Base-by-base conservation (phyloP, 2,329 filamentous ascomycete species). In the Sarocladium brachiariae region DNA sequence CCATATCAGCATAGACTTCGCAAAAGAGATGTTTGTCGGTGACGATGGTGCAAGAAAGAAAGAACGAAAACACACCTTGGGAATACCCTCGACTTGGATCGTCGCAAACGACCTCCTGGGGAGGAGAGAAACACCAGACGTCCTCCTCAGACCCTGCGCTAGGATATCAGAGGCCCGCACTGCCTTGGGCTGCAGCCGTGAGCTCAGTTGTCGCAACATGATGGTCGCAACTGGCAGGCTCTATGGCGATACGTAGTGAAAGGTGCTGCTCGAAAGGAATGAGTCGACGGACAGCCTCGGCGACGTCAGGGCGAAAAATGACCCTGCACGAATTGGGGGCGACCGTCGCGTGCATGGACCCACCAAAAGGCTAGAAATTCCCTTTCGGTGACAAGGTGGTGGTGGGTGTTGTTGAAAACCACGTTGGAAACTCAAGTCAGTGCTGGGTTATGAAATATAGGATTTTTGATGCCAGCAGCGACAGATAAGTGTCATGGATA, bases 201-300 rank as follows among this genome's bases (percentile, higher is more conserved):
- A 50, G 51, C 61, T 60, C 52, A 68, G 58, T 55, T 65, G 62
- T 59, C 67, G 65, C 57, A 69, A 58, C 67, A 70, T 70, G 14
- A 11, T 59, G 6, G 16, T 39, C 43, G 27, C 25, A 47, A 33
- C 43, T 19, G 10, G n/a, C 6, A 47, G 33, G 24, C 43, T 47
- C 27, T 47, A 4, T 47, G 25, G 43, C 24, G 25, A 19, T 27
- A 45, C 16, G 34, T 16, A n/a, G 34, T 37, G 34, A 37, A 11
- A 11, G 16, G 6, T 16, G n/a, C n/a, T n/a, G n/a, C n/a, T n/a
- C n/a, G 7, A 16, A 30, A 30, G 27, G 7, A 30, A 30, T 7
- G 27, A 30, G 27, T 30, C 13, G 27, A 30, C n/a, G n/a, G 21
- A 8, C 18, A 41, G 41, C 5, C 5, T 8, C 4, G n/a, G 41